phyloP scores from a whole-genome alignment of 441 rosid species.

The Jatropha podagrica region DNA sequence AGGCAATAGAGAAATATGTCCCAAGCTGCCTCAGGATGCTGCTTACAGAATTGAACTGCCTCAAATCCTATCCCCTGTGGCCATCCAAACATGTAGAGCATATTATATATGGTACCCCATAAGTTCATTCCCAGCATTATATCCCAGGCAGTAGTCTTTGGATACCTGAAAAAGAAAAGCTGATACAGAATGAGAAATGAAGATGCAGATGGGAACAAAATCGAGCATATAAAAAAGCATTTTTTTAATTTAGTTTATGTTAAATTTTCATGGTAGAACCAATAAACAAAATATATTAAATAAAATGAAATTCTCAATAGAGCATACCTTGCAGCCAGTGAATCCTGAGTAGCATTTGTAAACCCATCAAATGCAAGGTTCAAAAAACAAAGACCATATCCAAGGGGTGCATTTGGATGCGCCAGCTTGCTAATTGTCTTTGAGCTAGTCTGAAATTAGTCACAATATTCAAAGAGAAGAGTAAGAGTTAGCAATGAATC shows the following conservation, averaged over 20 bases:
- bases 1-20: slow-evolving; percentile 83
- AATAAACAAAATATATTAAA: not conserved
- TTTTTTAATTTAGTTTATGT: no score
- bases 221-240: no score
- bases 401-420: slow-evolving; percentile 92
- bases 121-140: slow-evolving; percentile 97
- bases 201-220: not conserved
- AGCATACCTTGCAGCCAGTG: slow-evolving; percentile 64
- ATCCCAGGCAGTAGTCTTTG: slow-evolving; percentile 88
- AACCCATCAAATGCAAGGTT: slow-evolving; percentile 97
- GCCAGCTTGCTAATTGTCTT: slow-evolving; percentile 93
- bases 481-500: not conserved
- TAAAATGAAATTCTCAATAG: not conserved
- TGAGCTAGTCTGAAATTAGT: slow-evolving; percentile 69
- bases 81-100: slow-evolving; percentile 87
- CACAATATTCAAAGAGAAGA: not conserved
- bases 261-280: no score
- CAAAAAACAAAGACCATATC: slow-evolving; percentile 84
- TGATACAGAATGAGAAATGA: not conserved
- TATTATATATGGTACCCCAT: slow-evolving; percentile 92
- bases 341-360: slow-evolving; percentile 97
- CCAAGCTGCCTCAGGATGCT: slow-evolving; percentile 89
- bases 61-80: slow-evolving; percentile 70
- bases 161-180: slow-evolving; percentile 48
- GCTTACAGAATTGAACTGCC: slow-evolving; percentile 74